Base-by-base conservation (phyloP, 2,329 filamentous ascomycete genomes). In the Scedosporium boydii region DNA sequence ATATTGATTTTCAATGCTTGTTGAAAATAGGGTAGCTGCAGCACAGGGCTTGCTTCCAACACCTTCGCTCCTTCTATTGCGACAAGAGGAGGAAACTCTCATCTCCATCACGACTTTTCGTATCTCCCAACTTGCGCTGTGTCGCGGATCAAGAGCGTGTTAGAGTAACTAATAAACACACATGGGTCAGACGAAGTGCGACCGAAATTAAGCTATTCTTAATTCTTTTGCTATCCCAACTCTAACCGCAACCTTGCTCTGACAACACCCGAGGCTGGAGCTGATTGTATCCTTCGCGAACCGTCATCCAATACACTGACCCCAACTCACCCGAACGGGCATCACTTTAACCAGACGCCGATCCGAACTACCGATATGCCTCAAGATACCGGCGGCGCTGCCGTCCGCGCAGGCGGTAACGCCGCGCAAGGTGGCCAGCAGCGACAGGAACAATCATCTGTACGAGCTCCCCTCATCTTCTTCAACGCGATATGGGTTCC, bases 401-500 rank as follows among this genome's bases (percentile, higher is more conserved):
- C n/a, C 27, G 26, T 23, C 55, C 67, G 9, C 68, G 55, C 61
- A 55, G 60, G 48, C 44, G 41, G 6, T 46, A 55, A 9, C 59
- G 63, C 60, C 46, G 60, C 7, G 51, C 57, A 27, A 56, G 21
- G 21, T 26, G 55, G 57, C 18, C 48, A 61, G 26, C 57, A 55
- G 16, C 51, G 27, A 14, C 63, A 61, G 16, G 42, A 59, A 9
- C 27, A 42, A 6, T 12, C 42, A 10, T 61, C 55, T 34, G 62
- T 26, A 56, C 12, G 59, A 12, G 29, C 41, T 12, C 46, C 9
- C 27, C 44, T 34, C 51, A 41, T 3, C n/a, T 29, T 26, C 14
- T 16, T 16, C 55, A 27, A 9, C 23, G 1, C 21, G 42, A 18
- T 38, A 6, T 12, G 34, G 16, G 12, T 16, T 14, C 6, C 1